Evolutionary conservation across 805 yeast genomes (phyloP), one percentile per base, ranked within the genome.

Genomic region (Zygosaccharomyces rouxii): DNA sequence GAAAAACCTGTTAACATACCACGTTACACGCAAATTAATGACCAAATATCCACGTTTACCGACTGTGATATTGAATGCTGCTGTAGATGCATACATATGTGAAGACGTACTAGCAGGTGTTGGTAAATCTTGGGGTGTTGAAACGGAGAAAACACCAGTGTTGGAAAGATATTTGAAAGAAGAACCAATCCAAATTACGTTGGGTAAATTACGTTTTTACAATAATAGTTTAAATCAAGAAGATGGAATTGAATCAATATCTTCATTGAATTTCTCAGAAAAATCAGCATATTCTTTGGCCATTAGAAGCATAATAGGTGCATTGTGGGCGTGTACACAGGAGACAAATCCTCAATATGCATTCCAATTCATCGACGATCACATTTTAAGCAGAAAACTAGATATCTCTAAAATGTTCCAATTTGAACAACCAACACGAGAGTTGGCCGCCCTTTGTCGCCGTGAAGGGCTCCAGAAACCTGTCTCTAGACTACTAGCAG

Each of bases 21-120:
- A 87, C 60, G 84, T 82, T 3, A 76, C 86, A 18, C 95, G 89
- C 66, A 71, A 85, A 57, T 72, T 92, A 50, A 71, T 89, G 58
- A 68, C 82, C 44, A 80, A 78, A 55, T 89, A 89, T 66, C 99
- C 99, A 46, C 80, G 99, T 64, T 75, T 94, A 44, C 99, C 99
- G 14, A 76, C 84, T 52, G 77, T 81, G 7, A 84, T 90, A 23
- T 77, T 89, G 48, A 80, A 83, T 57, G 80, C 83, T 5, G 87
- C 95, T 0, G 82, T 86, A 7, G 84, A 86, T 56, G 77, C 94
- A 0, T 86, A 81, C 63, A 76, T 86, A 62, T 86, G 92, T 3
- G 77, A 80, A 30, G 77, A 74, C 13, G 76, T 89, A 0, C 72
- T 94, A 49, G 71, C 79, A 31, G 78, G 77, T 43, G 71, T 89